Base-by-base conservation (phyloP, 78 protist genomes). In the Pelomyxa schiedti region DNA sequence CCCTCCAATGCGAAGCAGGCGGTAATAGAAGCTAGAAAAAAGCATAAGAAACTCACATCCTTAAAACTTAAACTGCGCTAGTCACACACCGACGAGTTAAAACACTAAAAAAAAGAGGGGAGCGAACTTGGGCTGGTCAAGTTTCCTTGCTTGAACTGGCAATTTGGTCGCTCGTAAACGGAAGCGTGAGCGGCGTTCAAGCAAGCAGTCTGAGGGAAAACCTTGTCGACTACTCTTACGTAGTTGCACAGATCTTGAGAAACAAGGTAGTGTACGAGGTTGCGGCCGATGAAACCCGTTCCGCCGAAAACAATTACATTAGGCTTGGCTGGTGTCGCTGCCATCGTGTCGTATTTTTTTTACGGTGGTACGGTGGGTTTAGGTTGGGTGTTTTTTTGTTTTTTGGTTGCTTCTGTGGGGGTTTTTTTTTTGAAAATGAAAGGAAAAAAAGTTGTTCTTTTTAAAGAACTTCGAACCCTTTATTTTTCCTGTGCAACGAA, bases 221-320 rank as follows among this genome's bases (percentile, higher is more conserved):
- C 81, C 80, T 90, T 95, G 87, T 95, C 98, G 1, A 58, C 95
- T 8, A 89, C 93, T 66, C 96, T 88, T 65, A 95, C 82, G 40
- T 71, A 5, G 2, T 67, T 22, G n/a, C 86, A 76, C 22, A 77
- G 66, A 64, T 75, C 52, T 42, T 86, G 80, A 65, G 88, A 89
- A 1, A 95, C 87, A 4, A 95, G 66, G 73, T 82, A 79, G 39
- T 35, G 72, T 22, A 91, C 88, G 40, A 95, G 83, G 66, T 95
- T 75, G 70, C 95, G 83, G n/a, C 96, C 98, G 38, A 92, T 75
- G 77, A 93, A 92, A 32, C 98, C 98, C 41, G 67, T 66, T 42
- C 97, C 97, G 22, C 97, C 97, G 8, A 94, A 90, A 4, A 94
- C 53, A 28, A 94, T 84, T 7, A 91, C 89, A 30, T 74, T 66